phyloP scores from a whole-genome alignment of 306 rosid genomes.

The Acacia melanoxylon region DNA sequence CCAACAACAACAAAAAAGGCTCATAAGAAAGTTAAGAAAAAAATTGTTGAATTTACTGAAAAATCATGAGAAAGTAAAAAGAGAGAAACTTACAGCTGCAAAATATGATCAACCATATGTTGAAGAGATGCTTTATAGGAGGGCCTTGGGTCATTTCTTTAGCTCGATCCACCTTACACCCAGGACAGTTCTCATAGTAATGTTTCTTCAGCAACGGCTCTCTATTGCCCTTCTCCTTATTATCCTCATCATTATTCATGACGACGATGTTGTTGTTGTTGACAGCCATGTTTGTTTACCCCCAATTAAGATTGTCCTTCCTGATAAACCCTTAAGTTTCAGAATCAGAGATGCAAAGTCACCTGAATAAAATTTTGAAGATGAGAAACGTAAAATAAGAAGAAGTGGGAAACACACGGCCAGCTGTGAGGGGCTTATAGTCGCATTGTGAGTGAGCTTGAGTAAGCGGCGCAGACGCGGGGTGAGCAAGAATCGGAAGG shows the following conservation, averaged over 20 bases:
- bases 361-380: neutral
- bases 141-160: slow-evolving; percentile 45
- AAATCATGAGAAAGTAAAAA: neutral
- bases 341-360: neutral
- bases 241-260: too few species aligned
- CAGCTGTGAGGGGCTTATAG: too few species aligned
- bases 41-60: neutral
- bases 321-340: neutral
- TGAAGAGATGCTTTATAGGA: slow-evolving; percentile 41
- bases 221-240: neutral
- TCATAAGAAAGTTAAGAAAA: neutral
- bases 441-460: too few species aligned
- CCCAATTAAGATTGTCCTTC: neutral
- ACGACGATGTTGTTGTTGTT: neutral
- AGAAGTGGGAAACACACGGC: too few species aligned
- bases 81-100: slow-evolving; percentile 43
- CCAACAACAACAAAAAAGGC: neutral
- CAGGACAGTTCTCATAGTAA: slow-evolving; percentile 67
- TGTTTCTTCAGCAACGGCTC: slow-evolving; percentile 49
- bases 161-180: slow-evolving; percentile 60
- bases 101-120: slow-evolving; percentile 53
- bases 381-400: too few species aligned
- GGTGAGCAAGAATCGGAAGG: too few species aligned
- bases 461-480: too few species aligned
- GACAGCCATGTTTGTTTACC: slow-evolving; percentile 43